Base-by-base conservation (phyloP, 805 yeast genomes). In the Schizosaccharomyces japonicus region DNA sequence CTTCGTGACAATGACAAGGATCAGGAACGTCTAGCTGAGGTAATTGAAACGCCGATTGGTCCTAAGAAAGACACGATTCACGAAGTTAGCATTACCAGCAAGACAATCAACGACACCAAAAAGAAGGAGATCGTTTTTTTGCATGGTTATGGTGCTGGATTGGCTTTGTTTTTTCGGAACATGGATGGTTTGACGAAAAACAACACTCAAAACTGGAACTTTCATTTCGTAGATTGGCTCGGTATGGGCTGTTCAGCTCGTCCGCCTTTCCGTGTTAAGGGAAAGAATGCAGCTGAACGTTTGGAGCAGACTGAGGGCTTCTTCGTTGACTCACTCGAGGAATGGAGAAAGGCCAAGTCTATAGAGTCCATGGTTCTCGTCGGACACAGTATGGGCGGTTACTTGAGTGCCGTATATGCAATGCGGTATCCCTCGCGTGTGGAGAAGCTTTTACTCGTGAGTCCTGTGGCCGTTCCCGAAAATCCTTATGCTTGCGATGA, bases 321-420 rank as follows among this genome's bases (percentile, higher is more conserved):
- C 70, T 79, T 78, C 56, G 71, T 73, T 47, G 74, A 76, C 45
- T 70, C 87, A 0, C 64, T 79, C 40, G 70, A 70, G 45, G 63
- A 62, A 21, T 82, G 94, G 93, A 64, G 80, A 48, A 49, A 51
- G 1, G 58, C 63, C 42, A 62, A 78, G 47, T 68, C 70, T 5
- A 64, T 72, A 23, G 63, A 66, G 21, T 67, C 69, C 49, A 74
- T 73, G 50, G 63, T 77, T 47, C 69, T 73, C 40, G 72, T 76
- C 60, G 92, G 94, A 1, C 98, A 87, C 62, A 84, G 95, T 0
- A 68, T 90, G 72, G 98, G 98, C 3, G 95, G 93, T 0, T 87
- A 85, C 57, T 55, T 87, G 21, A 71, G 79, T 58, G 71, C 78
- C 0, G 61, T 77, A 3, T 80, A 82, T 54, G 78, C 81, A 3